Percentiles rank a stretch among this genome's conserved stretches.
phyloP scores from a whole-genome alignment of 2,329 filamentous ascomycete genomes.

The Pyrenophora graminea region DNA sequence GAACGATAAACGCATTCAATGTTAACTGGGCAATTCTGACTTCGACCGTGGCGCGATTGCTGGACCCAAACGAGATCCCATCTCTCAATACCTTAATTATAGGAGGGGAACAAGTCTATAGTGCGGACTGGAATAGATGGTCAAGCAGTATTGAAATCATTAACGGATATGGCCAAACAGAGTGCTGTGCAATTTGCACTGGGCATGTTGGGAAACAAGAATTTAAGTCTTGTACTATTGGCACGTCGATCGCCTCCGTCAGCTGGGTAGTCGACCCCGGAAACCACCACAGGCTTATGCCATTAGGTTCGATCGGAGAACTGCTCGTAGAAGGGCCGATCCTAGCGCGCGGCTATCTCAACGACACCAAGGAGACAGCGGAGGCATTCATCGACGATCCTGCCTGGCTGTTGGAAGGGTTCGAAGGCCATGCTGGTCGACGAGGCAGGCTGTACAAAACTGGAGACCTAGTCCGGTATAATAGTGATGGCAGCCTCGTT shows the following conservation, averaged over 20 bases:
- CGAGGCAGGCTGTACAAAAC: not conserved
- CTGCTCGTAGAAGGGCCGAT: no score
- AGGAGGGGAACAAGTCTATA: constrained; percentile 2
- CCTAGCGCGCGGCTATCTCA: not conserved
- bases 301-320: no score
- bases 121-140: constrained; percentile 2
- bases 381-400: not conserved
- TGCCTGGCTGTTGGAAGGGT: no score
- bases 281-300: no score
- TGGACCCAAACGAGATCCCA: constrained; percentile 41
- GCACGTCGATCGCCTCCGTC: no score
- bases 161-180: constrained; percentile 23
- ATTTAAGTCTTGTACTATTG: no score
- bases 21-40: constrained; percentile 1
- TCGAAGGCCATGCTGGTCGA: no score
- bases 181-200: constrained; percentile 2
- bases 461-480: constrained; percentile 12
- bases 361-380: not conserved
- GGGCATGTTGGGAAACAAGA: not conserved
- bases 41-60: constrained; percentile 17
- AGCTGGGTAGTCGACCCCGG: no score
- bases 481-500: constrained; percentile 18
- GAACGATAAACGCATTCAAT: constrained; percentile 45
- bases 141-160: constrained; percentile 8
- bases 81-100: constrained; percentile 50